Evolutionary conservation across 805 yeast species (phyloP).

Genomic region (Wickerhamiella dianesei): DNA sequence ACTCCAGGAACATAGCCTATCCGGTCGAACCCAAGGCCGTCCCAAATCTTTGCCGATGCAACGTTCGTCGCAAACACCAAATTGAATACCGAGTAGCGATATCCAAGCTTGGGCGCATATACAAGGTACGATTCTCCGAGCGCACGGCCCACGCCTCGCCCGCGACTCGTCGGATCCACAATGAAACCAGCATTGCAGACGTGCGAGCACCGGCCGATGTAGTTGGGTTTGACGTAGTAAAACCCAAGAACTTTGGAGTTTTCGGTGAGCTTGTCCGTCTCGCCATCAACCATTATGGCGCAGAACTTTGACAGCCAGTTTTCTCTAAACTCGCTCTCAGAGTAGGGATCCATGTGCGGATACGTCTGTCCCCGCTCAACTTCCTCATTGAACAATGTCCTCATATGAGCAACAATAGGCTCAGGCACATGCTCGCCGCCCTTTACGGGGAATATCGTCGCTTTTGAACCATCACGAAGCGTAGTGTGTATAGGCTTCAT

Average conservation of each 20-base stretch:
- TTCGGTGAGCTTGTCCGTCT: conserved; percentile 17
- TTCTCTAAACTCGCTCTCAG: conserved; percentile 38
- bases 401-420: conserved; percentile 34
- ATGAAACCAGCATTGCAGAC: conserved; percentile 80
- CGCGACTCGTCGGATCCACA: conserved; percentile 47
- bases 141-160: conserved; percentile 53
- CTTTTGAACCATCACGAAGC: conserved; percentile 27
- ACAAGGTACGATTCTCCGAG: conserved; percentile 52
- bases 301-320: conserved; percentile 60
- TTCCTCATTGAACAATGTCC: conserved; percentile 45
- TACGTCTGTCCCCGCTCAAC: conserved; percentile 66
- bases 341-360: conserved; percentile 33
- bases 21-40: conserved; percentile 61
- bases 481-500: background rate
- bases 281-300: conserved; percentile 45
- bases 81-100: conserved; percentile 72
- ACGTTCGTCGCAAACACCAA: conserved; percentile 69
- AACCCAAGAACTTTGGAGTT: conserved; percentile 45
- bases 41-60: conserved; percentile 75
- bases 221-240: conserved; percentile 76
- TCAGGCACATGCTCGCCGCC: conserved; percentile 36
- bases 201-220: conserved; percentile 71
- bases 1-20: conserved; percentile 67
- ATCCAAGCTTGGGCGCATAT: conserved; percentile 71
- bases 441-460: conserved; percentile 51